Evolutionary conservation across 352 stramenopile species (phyloP).

Genomic region (Phytophthora cactorum): DNA sequence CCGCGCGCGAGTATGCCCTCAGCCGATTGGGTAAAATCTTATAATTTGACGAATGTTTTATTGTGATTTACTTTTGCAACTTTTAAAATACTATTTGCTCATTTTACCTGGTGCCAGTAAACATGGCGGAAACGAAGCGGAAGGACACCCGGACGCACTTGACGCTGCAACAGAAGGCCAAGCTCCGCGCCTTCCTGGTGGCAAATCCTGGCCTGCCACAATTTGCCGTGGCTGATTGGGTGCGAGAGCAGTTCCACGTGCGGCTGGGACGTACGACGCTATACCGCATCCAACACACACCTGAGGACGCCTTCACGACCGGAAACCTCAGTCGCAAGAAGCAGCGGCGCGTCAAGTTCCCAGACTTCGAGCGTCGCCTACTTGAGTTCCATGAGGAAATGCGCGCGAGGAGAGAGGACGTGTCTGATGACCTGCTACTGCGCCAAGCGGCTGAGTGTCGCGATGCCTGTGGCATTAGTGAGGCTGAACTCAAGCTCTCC

Average conservation of each 20-base stretch:
- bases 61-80: not conserved
- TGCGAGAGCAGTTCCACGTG: constrained; percentile 41
- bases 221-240: constrained; percentile 39
- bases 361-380: constrained; percentile 41
- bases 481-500: constrained; percentile 47
- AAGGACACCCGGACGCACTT: constrained; percentile 37
- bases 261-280: constrained; percentile 44
- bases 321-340: constrained; percentile 44
- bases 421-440: constrained; percentile 40
- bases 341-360: constrained; percentile 52
- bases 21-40: not conserved
- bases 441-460: constrained; percentile 40
- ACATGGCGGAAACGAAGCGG: constrained; percentile 12
- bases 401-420: constrained; percentile 4
- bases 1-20: not conserved
- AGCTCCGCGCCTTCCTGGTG: constrained; percentile 35
- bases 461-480: constrained; percentile 37
- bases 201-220: constrained; percentile 38
- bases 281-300: constrained; percentile 50
- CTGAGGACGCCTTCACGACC: constrained; percentile 34
- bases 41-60: not conserved
- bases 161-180: constrained; percentile 47
- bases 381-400: constrained; percentile 19
- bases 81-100: not conserved
- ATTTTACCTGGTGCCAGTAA: not conserved